Evolutionary conservation across 164 flowering plant species (phyloP).

Genomic region (Sedum album): DNA sequence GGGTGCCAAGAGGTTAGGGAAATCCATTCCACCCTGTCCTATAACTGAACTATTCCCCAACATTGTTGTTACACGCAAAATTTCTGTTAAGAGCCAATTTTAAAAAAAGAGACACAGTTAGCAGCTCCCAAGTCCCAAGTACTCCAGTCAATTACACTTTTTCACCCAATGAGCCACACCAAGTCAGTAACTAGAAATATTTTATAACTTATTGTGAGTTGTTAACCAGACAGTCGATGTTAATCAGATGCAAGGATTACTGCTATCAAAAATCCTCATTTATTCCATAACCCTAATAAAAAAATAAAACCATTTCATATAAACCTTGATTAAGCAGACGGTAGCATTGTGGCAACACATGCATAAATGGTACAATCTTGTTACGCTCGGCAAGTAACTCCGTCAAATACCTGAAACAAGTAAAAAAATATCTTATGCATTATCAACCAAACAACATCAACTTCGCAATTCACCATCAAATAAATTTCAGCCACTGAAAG

Average conservation of each 20-base stretch:
- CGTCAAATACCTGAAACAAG: slow-evolving; percentile 57
- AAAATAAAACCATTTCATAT: slow-evolving; percentile 13
- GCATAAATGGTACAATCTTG: slow-evolving; percentile 71
- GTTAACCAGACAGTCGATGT: background rate
- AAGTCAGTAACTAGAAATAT: background rate
- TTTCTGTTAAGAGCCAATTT: slow-evolving; percentile 99
- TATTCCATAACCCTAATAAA: background rate
- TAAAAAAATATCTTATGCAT: background rate
- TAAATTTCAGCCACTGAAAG: too few relatives aligned
- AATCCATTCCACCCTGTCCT: slow-evolving; percentile 99
- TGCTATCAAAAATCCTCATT: too few relatives aligned
- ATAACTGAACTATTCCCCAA: slow-evolving; percentile 99
- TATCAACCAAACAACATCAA: background rate
- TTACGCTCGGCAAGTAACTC: slow-evolving; percentile 80
- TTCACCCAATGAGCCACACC: slow-evolving; percentile 4
- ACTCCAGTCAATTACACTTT: background rate
- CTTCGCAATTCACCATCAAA: too few relatives aligned
- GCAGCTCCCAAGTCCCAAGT: slow-evolving; percentile 40
- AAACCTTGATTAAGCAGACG: slow-evolving; percentile 86
- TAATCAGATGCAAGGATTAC: background rate
- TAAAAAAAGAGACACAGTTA: slow-evolving; percentile 85
- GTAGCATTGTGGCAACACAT: slow-evolving; percentile 62
- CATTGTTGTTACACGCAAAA: slow-evolving; percentile 99
- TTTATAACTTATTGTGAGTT: background rate
- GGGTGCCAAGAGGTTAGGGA: slow-evolving; percentile 87